These are phyloP conservation scores for Penicillium arizonense DNA, from an alignment of 495 filamentous ascomycete genomes.

Conservation along the genomic window DNA sequence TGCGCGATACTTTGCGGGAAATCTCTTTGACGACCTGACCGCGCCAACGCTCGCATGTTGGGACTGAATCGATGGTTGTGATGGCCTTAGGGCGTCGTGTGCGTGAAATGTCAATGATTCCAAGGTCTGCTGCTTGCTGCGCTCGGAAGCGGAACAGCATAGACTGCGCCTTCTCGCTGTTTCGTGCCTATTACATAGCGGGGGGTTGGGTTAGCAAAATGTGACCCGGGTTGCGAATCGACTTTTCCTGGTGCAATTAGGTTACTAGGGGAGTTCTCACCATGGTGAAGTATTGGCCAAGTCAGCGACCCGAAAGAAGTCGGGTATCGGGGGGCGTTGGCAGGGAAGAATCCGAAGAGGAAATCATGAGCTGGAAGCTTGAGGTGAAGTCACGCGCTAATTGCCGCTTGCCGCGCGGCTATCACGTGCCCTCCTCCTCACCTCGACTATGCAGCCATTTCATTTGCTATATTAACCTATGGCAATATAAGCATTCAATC, in stretches of 20 bases:
- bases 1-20: constrained; percentile 90
- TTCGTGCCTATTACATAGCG: constrained; percentile 58
- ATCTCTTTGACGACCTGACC: constrained; percentile 97
- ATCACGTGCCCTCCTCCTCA: constrained; percentile 17
- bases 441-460: too few species aligned
- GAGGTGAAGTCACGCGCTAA: constrained; percentile 24
- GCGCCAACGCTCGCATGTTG: constrained; percentile 94
- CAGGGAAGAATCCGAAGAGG: constrained; percentile 20
- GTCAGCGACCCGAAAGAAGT: constrained; percentile 15
- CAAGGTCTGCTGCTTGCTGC: constrained; percentile 91
- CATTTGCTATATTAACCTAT: too few species aligned
- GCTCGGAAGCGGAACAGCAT: constrained; percentile 99
- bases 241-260: neutral
- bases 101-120: constrained; percentile 91
- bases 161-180: constrained; percentile 97
- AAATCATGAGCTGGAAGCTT: constrained; percentile 29
- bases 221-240: constrained; percentile 4
- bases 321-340: constrained; percentile 16
- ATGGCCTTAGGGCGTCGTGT: constrained; percentile 87
- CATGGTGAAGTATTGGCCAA: constrained; percentile 29
- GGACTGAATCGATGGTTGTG: constrained; percentile 78
- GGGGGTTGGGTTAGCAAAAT: constrained; percentile 19
- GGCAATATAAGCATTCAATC: too few species aligned
- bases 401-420: constrained; percentile 23
- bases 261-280: constrained; percentile 14